phyloP scores from a whole-genome alignment of 805 yeast species.

The Sugiyamaella floridensis region DNA sequence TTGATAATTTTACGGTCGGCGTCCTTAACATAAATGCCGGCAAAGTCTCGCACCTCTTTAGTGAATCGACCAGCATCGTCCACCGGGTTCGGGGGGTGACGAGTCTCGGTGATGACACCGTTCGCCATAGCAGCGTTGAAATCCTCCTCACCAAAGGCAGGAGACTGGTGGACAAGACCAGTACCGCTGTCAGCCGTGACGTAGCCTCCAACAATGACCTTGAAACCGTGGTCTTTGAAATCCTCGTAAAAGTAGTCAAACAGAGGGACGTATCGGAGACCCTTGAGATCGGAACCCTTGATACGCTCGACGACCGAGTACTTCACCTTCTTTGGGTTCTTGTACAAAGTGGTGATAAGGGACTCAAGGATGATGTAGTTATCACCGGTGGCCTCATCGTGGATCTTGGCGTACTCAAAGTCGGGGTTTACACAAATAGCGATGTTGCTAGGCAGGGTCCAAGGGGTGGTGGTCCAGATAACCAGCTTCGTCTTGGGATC shows the following conservation, averaged over 20 bases:
- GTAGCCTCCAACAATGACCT: conserved; percentile 72
- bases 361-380: conserved; percentile 80
- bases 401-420: conserved; percentile 85
- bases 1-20: conserved; percentile 91
- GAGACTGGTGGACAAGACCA: conserved; percentile 97
- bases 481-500: conserved; percentile 80
- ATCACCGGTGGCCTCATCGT: conserved; percentile 77
- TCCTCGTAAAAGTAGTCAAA: conserved; percentile 73
- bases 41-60: conserved; percentile 61
- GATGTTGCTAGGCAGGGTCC: conserved; percentile 96
- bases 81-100: conserved; percentile 84
- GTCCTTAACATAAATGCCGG: conserved; percentile 85
- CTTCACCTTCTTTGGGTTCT: conserved; percentile 89
- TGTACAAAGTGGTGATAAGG: conserved; percentile 76
- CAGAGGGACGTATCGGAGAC: conserved; percentile 73
- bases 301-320: conserved; percentile 74
- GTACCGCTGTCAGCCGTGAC: conserved; percentile 96
- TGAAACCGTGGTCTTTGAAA: conserved; percentile 68
- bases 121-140: conserved; percentile 68
- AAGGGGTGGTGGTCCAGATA: conserved; percentile 99
- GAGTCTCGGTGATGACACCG: conserved; percentile 65
- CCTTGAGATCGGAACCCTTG: conserved; percentile 73
- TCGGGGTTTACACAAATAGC: conserved; percentile 88
- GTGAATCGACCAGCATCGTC: conserved; percentile 91
- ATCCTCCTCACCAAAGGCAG: conserved; percentile 99